A percentile compares a stretch with the other conserved stretches of the same genome.
These are phyloP conservation scores for Lasiodiplodia sp. DNA, from an alignment of 2,329 filamentous ascomycete genomes.

Conservation along the genomic window DNA sequence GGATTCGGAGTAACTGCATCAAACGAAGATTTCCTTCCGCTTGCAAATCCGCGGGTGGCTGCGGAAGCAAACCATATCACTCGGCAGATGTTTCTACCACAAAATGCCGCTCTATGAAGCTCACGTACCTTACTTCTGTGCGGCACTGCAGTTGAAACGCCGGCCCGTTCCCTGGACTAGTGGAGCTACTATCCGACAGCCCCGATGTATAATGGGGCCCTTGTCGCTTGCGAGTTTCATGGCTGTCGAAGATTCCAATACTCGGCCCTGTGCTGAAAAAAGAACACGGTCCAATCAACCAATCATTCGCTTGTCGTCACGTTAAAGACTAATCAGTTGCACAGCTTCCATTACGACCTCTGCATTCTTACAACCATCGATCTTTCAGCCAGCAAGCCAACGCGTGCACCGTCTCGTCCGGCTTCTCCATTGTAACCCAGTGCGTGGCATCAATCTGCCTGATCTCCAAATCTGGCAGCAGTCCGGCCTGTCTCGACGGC, in stretches of 20 bases:
- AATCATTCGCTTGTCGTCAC: neutral
- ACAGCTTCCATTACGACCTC: conserved; percentile 1
- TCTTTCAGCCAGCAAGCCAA: conserved; percentile 11
- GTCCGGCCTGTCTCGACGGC: conserved; percentile 36
- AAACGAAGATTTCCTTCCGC: neutral
- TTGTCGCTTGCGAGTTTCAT: neutral
- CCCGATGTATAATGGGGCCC: neutral
- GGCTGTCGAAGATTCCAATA: neutral
- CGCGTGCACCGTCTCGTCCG: conserved; percentile 38
- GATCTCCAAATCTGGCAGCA: conserved; percentile 44
- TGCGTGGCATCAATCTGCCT: conserved; percentile 45
- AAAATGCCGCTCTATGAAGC: neutral
- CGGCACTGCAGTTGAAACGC: neutral
- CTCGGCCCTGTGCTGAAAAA: neutral
- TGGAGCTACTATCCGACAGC: neutral
- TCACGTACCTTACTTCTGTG: neutral
- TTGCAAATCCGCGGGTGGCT: neutral
- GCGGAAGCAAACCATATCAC: neutral
- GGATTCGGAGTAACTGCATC: neutral
- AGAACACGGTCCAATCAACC: neutral
- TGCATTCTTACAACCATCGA: neutral
- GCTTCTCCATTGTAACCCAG: conserved; percentile 47
- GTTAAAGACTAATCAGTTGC: neutral
- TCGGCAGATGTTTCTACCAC: conserved; percentile 1
- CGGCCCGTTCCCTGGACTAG: neutral